phyloP scores from a whole-genome alignment of 129 eudicot genomes.

The Flaveria robusta region DNA sequence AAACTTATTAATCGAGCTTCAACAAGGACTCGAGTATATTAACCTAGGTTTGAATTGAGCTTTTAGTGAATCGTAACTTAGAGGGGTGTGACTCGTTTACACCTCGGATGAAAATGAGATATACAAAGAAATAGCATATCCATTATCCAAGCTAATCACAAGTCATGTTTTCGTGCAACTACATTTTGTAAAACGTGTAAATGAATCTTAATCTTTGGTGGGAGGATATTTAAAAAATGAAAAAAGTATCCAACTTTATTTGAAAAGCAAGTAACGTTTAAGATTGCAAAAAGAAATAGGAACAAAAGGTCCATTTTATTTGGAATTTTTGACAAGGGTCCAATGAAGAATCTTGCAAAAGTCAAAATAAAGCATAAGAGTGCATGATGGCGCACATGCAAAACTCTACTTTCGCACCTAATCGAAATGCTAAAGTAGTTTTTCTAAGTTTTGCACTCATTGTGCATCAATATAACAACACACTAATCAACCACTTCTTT shows the following conservation, averaged over 20 bases:
- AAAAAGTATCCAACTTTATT: neutral
- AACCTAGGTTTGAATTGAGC: no score
- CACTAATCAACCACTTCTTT: conserved; percentile 10
- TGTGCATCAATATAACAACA: conserved; percentile 38
- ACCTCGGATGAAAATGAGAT: no score
- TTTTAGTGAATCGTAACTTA: no score
- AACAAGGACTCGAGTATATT: no score
- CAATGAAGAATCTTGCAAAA: conserved; percentile 35
- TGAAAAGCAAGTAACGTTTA: neutral
- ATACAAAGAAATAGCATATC: no score
- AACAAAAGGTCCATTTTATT: neutral
- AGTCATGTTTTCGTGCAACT: no score
- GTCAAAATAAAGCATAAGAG: conserved; percentile 41
- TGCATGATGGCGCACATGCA: conserved; percentile 51
- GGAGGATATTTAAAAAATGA: neutral
- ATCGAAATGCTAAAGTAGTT: conserved; percentile 41
- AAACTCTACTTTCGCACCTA: conserved; percentile 50
- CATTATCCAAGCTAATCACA: no score
- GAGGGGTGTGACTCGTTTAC: no score
- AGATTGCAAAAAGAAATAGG: neutral
- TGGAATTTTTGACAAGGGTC: conserved; percentile 27
- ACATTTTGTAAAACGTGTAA: neutral
- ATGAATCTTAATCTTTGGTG: neutral
- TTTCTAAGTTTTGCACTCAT: conserved; percentile 41
- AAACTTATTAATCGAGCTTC: no score